These are phyloP conservation scores for Backusella westeae DNA, from an alignment of 192 early-diverging fungal genomes.

Conservation along the genomic window DNA sequence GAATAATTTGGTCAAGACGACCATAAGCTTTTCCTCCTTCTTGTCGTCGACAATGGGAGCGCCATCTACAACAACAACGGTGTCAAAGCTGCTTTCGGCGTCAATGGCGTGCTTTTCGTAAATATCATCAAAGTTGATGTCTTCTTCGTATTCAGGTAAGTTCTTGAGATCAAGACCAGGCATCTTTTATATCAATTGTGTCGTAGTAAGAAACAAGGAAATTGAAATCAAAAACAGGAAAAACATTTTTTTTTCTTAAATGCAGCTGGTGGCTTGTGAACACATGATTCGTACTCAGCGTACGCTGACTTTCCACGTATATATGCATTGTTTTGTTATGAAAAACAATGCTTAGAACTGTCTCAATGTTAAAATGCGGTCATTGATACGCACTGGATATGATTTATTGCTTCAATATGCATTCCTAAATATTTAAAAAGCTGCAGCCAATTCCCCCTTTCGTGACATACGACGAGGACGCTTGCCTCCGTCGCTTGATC, in stretches of 20 bases:
- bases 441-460: too few relatives aligned
- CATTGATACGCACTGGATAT: too few relatives aligned
- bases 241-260: neutral
- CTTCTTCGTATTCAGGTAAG: conserved; percentile 67
- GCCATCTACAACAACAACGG: conserved; percentile 91
- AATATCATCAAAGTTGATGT: conserved; percentile 93
- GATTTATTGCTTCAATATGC: too few relatives aligned
- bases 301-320: neutral
- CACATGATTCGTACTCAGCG: neutral
- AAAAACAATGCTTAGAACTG: too few relatives aligned
- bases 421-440: too few relatives aligned
- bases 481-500: too few relatives aligned
- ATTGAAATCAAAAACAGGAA: neutral
- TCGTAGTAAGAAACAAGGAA: neutral
- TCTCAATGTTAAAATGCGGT: too few relatives aligned
- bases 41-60: conserved; percentile 81
- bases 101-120: conserved; percentile 71
- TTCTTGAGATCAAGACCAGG: conserved; percentile 53
- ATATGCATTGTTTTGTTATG: neutral
- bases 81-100: conserved; percentile 73
- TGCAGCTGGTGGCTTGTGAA: neutral
- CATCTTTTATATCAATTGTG: conserved; percentile 5
- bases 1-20: conserved; percentile 76
- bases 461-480: too few relatives aligned
- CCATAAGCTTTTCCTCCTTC: conserved; percentile 85